A percentile compares a stretch with the other conserved stretches of the same genome.
Conservation (phyloP, 164 flowering plant genomes). For the Vitis rotundifolia region DNA sequence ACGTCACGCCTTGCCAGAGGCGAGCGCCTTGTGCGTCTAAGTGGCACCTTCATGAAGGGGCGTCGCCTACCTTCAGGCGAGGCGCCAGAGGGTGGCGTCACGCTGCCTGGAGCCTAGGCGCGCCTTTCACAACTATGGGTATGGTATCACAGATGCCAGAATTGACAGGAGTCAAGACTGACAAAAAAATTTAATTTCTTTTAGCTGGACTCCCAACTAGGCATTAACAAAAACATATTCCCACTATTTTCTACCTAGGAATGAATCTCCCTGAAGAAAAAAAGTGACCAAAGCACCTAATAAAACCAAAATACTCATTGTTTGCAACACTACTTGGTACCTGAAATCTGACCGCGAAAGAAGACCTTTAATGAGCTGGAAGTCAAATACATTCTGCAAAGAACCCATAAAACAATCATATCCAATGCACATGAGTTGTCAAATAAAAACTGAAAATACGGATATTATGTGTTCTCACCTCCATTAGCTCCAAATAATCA, state of each 20-base stretch:
- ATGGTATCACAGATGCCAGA: no score
- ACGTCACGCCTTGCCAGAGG: no score
- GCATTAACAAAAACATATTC: no score
- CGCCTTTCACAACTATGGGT: no score
- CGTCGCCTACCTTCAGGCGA: no score
- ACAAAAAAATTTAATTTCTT: no score
- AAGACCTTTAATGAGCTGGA: slow-evolving; percentile 74
- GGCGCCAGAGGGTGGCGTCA: no score
- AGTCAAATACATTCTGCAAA: slow-evolving; percentile 92
- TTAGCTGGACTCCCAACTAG: no score
- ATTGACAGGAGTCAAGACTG: no score
- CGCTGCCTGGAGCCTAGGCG: no score
- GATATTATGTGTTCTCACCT: slow-evolving; percentile 41
- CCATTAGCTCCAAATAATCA: slow-evolving; percentile 91
- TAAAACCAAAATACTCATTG: background rate
- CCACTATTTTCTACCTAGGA: background rate
- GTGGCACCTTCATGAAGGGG: no score
- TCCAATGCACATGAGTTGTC: background rate
- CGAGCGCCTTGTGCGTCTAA: no score
- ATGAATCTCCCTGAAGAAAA: background rate
- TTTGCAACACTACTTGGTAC: slow-evolving; percentile 32
- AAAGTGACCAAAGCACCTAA: background rate
- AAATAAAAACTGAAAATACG: slow-evolving; percentile 5
- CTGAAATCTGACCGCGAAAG: slow-evolving; percentile 79
- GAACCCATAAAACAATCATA: slow-evolving; percentile 8